Evolutionary conservation across 2,329 filamentous ascomycete species (phyloP), one percentile per base, ranked within the genome.

Genomic region (Scedosporium apiospermum): DNA sequence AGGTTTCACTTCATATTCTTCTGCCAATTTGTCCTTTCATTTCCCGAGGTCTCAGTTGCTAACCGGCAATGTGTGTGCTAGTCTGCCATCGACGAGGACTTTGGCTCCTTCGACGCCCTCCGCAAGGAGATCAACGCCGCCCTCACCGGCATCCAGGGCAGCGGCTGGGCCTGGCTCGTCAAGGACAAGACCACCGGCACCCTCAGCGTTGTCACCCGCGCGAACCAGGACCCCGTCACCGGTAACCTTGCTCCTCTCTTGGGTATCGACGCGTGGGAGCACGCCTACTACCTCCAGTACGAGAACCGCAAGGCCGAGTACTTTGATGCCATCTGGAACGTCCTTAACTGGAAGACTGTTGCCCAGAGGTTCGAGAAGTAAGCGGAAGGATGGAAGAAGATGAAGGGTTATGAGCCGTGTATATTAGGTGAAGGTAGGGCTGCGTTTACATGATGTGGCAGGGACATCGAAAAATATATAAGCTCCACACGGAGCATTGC

Each of bases 281-380:
- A 96, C 78, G 92, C 92, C 61, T 96, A 96, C 82, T 96, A 96
- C 79, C 82, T 96, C 65, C 91, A 96, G 80, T 96, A 96, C 80
- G 85, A 96, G 85, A 96, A 96, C 83, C 88, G 91, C 77, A 96
- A 96, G 86, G 92, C 89, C 63, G 92, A 96, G 80, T 96, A 96
- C 82, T 96, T 96, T 77, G 84, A 84, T 70, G 91, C 91, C 64
- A 89, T 96, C 74, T 96, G 93, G 93, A 90, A 96, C 69, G 92
- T 96, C 59, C 81, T 96, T 76, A 96, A 96, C 86, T 97, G 93
- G 93, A 91, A 92, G 84, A 85, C 89, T 38, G 93, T 91, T 55
- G 87, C 90, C 75, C 86, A 88, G 81, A 85, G 91, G 67, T 91
- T 91, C 72, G 77, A 78, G 68, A 78, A 80, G 66, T 75, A 80